Conservation (phyloP, 129 eudicot species). For the Helianthus annuus region DNA sequence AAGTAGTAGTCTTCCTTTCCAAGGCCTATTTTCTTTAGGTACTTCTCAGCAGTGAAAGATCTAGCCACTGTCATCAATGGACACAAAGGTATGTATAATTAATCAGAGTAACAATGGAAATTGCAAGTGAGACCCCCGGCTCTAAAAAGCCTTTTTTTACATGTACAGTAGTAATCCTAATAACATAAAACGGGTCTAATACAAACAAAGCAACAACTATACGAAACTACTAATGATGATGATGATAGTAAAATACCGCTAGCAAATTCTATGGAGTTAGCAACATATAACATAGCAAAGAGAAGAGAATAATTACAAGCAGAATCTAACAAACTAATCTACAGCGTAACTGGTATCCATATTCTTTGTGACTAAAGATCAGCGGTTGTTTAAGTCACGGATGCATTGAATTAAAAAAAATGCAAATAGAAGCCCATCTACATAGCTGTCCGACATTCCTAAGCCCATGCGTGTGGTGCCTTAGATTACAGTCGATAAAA, state of each 20-base stretch:
- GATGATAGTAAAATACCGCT: too few species aligned
- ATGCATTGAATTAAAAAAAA: not conserved
- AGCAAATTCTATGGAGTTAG: too few species aligned
- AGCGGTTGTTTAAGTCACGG: not conserved
- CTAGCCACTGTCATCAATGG: constrained; percentile 35
- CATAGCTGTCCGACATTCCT: not conserved
- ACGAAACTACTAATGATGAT: too few species aligned
- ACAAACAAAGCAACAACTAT: too few species aligned
- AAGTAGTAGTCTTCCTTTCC: constrained; percentile 76
- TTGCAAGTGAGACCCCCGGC: not conserved
- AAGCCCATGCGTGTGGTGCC: not conserved
- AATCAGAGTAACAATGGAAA: not conserved
- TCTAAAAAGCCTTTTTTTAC: too few species aligned
- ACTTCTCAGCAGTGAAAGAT: constrained; percentile 60
- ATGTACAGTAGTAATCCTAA: too few species aligned
- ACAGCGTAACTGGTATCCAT: constrained; percentile 4
- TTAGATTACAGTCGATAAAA: not conserved
- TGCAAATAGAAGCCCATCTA: not conserved
- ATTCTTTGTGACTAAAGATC: not conserved
- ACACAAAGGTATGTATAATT: not conserved
- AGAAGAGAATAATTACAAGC: too few species aligned
- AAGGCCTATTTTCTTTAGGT: constrained; percentile 65
- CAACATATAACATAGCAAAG: too few species aligned
- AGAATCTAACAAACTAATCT: not conserved
- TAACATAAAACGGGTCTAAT: too few species aligned